Conservation (phyloP, 1,284 basidiomycete species). For the Trichosporon ovoides region DNA sequence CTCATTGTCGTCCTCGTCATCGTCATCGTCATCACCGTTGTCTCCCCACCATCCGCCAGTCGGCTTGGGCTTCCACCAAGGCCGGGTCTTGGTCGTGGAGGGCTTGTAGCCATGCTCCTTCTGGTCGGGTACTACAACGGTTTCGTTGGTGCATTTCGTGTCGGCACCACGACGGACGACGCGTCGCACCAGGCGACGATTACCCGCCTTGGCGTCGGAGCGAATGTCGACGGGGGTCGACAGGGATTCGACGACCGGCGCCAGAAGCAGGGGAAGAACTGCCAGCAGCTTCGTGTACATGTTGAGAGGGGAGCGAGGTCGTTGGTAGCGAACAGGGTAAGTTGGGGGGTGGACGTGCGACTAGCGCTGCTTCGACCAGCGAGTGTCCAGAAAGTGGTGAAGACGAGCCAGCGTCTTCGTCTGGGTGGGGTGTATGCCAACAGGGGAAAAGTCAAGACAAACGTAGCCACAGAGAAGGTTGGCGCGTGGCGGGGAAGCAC, state of each 20-base stretch:
- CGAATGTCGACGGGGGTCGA: neutral
- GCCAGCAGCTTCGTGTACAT: neutral
- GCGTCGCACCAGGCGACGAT: conserved; percentile 15
- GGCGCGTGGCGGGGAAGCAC: no score
- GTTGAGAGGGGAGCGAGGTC: neutral
- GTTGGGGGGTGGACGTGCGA: conserved; percentile 4
- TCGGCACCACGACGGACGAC: conserved; percentile 1
- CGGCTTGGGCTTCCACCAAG: neutral
- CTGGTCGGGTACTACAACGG: neutral
- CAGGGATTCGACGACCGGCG: conserved; percentile 7
- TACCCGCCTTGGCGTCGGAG: conserved; percentile 1
- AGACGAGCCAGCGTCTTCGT: conserved; percentile 7
- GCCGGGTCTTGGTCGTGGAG: neutral
- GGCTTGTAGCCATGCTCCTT: neutral
- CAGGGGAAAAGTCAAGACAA: no score
- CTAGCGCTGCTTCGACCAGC: conserved; percentile 22
- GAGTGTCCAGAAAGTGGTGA: conserved; percentile 8
- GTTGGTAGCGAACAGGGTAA: neutral
- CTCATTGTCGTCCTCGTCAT: neutral
- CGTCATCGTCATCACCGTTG: neutral
- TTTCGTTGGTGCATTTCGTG: neutral
- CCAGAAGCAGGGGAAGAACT: neutral
- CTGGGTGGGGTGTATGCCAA: neutral
- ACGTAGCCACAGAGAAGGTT: no score
- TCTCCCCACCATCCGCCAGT: neutral